Conservation (phyloP, 768 basidiomycete species). For the Polyporus arcularius region DNA sequence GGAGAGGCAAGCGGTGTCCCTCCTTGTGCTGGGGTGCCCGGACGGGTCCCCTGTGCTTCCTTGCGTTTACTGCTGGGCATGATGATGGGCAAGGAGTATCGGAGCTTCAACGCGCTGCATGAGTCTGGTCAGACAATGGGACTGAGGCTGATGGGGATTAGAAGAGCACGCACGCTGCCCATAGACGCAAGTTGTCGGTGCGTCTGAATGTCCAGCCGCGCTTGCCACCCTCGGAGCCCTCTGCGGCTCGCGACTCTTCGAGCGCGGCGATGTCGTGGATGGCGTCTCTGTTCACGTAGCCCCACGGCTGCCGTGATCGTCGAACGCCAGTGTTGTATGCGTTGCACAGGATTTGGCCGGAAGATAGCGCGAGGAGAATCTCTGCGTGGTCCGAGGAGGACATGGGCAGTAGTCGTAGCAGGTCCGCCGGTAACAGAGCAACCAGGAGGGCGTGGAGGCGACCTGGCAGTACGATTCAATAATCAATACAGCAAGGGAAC, state of each 20-base stretch:
- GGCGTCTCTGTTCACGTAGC: constrained; percentile 74
- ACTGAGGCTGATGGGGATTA: not conserved
- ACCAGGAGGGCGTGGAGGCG: constrained; percentile 65
- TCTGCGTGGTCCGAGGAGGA: constrained; percentile 32
- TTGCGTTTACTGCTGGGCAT: constrained; percentile 40
- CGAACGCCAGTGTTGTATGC: constrained; percentile 84
- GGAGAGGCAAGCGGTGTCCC: constrained; percentile 29
- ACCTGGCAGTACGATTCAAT: constrained; percentile 37
- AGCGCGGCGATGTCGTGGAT: constrained; percentile 80
- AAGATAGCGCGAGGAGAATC: constrained; percentile 61
- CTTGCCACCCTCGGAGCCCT: constrained; percentile 45
- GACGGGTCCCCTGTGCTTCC: constrained; percentile 1
- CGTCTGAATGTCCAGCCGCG: constrained; percentile 83
- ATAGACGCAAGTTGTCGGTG: constrained; percentile 82
- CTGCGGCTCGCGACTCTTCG: constrained; percentile 44
- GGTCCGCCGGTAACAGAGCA: constrained; percentile 56
- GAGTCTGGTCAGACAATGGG: not conserved
- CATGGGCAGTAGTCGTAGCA: constrained; percentile 44
- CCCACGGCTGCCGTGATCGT: constrained; percentile 83
- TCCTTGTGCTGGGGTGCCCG: constrained; percentile 15
- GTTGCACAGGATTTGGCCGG: constrained; percentile 77
- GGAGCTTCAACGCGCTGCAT: constrained; percentile 73
- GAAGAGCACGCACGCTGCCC: constrained; percentile 68
- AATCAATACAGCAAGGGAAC: not conserved
- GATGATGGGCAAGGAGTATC: constrained; percentile 74